Evolutionary conservation across 2,329 filamentous ascomycete genomes (phyloP), one percentile per base, ranked within the genome.

Genomic region (Sporothrix brunneoviolacea): DNA sequence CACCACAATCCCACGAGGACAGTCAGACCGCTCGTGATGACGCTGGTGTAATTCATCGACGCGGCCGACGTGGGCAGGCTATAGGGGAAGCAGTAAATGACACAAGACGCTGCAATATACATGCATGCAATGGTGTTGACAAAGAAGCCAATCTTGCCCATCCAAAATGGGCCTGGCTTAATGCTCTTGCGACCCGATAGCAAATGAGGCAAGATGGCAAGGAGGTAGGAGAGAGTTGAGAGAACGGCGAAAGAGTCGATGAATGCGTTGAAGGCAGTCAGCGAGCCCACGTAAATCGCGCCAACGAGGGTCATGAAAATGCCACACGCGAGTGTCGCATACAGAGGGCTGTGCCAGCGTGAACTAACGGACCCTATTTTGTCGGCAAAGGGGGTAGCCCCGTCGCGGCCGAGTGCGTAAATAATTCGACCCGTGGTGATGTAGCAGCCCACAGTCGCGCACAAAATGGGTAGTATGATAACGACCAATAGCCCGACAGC

Each of bases 211-310:
- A 86, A 64, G 48, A 88, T 81, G 7, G 81, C 80, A 1, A 79
- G 77, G 3, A 84, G 68, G 61, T 83, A 87, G 0, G 78, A 82
- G 9, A 79, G 58, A 43, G 48, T 67, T 12, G 64, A 68, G 8
- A 68, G 58, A 0, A 68, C 60, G 27, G 69, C 68, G 51, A 68
- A 71, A 27, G 62, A 66, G 9, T 80, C 80, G 8, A 86, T 76
- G 22, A 87, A 78, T 0, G 83, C 83, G 37, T 78, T 76, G 65
- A 87, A 88, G 0, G 84, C 84, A 0, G 80, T 83, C 1, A 71
- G 75, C 53, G 72, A 80, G n/a, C 78, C 83, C 1, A 87, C 73
- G 56, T 85, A 86, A 39, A 87, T 81, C 37, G 71, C 72, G 0
- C 81, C 82, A 0, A 87, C 68, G 3, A 82, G 61, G 0, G 80